Base-by-base conservation (phyloP, 179 eudicot species). In the Silene vulgaris region DNA sequence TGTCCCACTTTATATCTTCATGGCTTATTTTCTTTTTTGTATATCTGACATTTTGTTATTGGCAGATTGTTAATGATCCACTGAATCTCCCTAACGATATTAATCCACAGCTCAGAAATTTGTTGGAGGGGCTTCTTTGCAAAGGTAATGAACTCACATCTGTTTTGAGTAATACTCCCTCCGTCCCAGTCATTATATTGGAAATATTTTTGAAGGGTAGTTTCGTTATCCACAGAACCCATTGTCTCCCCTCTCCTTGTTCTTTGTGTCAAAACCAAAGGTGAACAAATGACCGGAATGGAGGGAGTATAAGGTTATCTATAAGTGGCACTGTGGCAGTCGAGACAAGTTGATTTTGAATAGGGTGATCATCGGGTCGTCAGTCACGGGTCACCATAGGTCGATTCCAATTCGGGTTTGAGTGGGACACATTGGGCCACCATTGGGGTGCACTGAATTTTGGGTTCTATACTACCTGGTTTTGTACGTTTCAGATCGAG, bases 81-180 rank as follows among this genome's bases (percentile, higher is more conserved):
- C 54, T 91, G 72, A 5, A 48, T 75, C 88, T 91, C 56, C 92
- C 97, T 20, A 80, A 75, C 43, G 69, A 78, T 71, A 56, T 88
- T 70, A 80, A 87, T 80, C 86, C 88, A 1, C 80, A 85, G 82
- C 88, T 91, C 26, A 80, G 74, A 82, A 59, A 86, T 81, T 82
- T 91, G 78, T 78, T 91, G 28, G 90, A 91, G 71, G 95, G 97
- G 54, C 86, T 91, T 61, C 86, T 92, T 57, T 91, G 96, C 91
- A 93, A 91, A 88, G 98, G 98, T 91, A 35, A 50, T 54, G 56
- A 50, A 50, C 40, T 35, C 40, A 35, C 8, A 7, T 35, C 40
- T 35, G 5, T 35, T 35, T 35, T 35, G 40, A 35, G 40, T 35
- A 35, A 35, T 35, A 35, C 8, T 35, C 40, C 8, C 8, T 35